These are phyloP conservation scores for Elymus sibiricus DNA, from an alignment of 176 grass and related monocot genomes.

Conservation along the genomic window DNA sequence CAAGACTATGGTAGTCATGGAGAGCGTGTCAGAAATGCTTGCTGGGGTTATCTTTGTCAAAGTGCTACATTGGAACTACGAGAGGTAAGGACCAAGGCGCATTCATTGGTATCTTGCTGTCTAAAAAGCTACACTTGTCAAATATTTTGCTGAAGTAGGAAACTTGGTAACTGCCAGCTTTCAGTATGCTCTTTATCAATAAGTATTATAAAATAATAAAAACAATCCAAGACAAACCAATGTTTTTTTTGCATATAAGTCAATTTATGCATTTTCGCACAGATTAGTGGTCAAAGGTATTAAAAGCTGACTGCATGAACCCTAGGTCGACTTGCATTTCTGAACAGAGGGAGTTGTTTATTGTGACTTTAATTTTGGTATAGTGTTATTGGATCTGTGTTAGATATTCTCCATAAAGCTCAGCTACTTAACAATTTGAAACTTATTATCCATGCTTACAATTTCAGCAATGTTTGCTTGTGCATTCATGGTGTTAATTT, in stretches of 20 bases:
- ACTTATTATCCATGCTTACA: background rate
- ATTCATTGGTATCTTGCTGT: background rate
- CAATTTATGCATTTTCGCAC: background rate
- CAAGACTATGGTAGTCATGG: constrained; percentile 97
- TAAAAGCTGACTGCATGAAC: background rate
- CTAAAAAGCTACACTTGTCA: constrained; percentile 1
- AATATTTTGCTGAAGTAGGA: background rate
- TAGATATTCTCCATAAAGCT: constrained; percentile 5
- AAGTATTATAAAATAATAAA: background rate
- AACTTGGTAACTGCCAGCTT: background rate
- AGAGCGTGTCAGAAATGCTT: constrained; percentile 91
- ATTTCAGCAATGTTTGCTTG: background rate
- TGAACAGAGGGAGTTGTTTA: background rate
- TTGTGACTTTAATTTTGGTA: background rate
- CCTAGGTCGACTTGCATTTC: background rate
- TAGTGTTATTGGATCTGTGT: background rate
- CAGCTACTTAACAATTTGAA: constrained; percentile 6
- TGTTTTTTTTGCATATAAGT: background rate
- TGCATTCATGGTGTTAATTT: background rate
- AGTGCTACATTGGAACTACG: constrained; percentile 86
- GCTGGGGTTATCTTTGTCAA: constrained; percentile 99
- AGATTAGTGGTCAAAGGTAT: background rate
- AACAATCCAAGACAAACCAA: background rate
- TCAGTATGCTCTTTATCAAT: background rate
- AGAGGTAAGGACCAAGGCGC: constrained; percentile 49